phyloP scores from a whole-genome alignment of 345 rosid species.

The Pistacia vera region DNA sequence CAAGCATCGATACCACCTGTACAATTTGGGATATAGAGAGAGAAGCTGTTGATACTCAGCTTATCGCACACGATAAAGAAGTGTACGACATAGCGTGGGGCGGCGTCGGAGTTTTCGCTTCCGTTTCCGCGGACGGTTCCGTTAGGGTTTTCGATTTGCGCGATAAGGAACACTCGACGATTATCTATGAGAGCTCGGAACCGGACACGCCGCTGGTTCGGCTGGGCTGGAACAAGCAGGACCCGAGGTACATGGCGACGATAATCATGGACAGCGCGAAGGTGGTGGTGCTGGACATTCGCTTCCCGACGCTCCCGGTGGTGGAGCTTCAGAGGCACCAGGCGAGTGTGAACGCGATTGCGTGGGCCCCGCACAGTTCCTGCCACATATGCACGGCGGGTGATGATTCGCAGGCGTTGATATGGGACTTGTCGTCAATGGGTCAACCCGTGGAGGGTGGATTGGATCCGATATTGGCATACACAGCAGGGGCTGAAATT shows the following conservation, averaged over 20 bases:
- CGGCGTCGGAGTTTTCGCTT: slow-evolving; percentile 90
- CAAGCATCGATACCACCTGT: slow-evolving; percentile 91
- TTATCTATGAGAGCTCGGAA: slow-evolving; percentile 90
- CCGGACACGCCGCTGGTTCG: slow-evolving; percentile 92
- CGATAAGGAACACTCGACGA: slow-evolving; percentile 91
- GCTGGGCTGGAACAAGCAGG: slow-evolving; percentile 98
- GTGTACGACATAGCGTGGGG: slow-evolving; percentile 99
- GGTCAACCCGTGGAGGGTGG: slow-evolving; percentile 97
- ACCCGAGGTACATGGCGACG: slow-evolving; percentile 96
- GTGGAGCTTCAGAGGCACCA: slow-evolving; percentile 96
- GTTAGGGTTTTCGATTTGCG: slow-evolving; percentile 87
- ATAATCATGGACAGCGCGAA: slow-evolving; percentile 93
- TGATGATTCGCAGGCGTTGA: slow-evolving; percentile 93
- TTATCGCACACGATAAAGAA: slow-evolving; percentile 96
- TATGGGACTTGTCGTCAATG: slow-evolving; percentile 96
- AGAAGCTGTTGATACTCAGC: slow-evolving; percentile 90
- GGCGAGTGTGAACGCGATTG: slow-evolving; percentile 85
- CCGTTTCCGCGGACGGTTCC: slow-evolving; percentile 93
- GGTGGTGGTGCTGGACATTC: slow-evolving; percentile 91
- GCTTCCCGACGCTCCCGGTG: slow-evolving; percentile 87
- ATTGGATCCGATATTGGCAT: slow-evolving; percentile 90
- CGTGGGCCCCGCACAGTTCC: slow-evolving; percentile 99
- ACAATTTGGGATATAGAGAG: slow-evolving; percentile 96
- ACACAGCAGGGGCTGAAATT: slow-evolving; percentile 94
- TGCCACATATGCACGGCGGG: slow-evolving; percentile 98